Base-by-base conservation (phyloP, 257 asterid genomes). In the Solanum gandarillasii region DNA sequence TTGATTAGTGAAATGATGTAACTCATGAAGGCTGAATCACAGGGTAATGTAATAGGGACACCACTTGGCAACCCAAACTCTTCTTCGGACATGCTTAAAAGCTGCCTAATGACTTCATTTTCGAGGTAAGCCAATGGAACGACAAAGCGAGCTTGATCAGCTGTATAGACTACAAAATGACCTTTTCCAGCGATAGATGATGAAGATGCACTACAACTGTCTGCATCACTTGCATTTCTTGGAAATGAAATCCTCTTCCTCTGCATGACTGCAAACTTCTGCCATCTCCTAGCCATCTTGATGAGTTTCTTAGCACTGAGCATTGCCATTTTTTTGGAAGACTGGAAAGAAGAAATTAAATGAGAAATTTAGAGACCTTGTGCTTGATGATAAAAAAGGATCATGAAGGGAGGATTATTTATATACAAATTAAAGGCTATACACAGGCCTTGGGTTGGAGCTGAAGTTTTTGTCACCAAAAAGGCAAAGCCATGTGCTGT, bases 151-250 rank as follows among this genome's bases (percentile, higher is more conserved):
- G 25, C 25, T 21, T 58, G 68, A 68, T 92, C 92, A 35, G 4
- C 10, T 23, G 92, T 86, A 39, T 91, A 92, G 6, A 90, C 87
- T 1, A 88, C 78, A 87, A 92, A 88, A 86, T 90, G 91, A n/a
- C 93, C 92, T 62, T 89, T 92, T 25, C 65, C 89, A 2, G 83
- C 84, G 7, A 73, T 11, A 0, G 10, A 21, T 1, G 85, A 3
- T 35, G 55, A 21, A 1, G 39, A 72, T 6, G 43, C 10, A 48
- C 68, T 31, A 1, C 20, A 38, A 20, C 85, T 73, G 20, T n/a
- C 27, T 48, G 25, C 20, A 27, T 21, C 68, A 8, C 68, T 55
- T 0, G 4, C 65, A 55, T 55, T 55, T 55, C 65, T 55, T 55
- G 65, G n/a, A 55, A 55, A 55, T 55, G 65, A 55, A 55, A 55